A percentile compares a stretch with the other conserved stretches of the same genome.
Conservation (phyloP, 164 flowering plant genomes). For the Liquidambar formosana region DNA sequence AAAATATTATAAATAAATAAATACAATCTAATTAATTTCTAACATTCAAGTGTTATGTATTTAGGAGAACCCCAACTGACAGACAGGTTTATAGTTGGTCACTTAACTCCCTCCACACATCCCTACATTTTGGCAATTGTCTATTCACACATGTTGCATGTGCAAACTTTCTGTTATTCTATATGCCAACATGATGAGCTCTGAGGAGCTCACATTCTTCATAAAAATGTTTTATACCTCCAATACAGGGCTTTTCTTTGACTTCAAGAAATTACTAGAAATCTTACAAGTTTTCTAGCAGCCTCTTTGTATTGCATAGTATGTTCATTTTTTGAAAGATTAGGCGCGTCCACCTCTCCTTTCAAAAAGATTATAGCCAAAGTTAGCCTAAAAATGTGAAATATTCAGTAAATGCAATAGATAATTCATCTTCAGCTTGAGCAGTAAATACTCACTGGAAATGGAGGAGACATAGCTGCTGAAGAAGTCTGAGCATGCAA, state of each 20-base stretch:
- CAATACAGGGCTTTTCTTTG: not conserved
- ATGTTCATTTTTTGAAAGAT: not conserved
- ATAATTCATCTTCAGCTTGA: not conserved
- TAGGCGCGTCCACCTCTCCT: not conserved
- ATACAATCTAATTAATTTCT: too few relatives aligned
- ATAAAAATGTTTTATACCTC: not conserved
- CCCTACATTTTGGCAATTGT: not conserved
- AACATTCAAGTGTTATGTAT: too few relatives aligned
- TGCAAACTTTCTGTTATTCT: not conserved
- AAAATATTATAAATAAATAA: too few relatives aligned
- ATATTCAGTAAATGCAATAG: not conserved
- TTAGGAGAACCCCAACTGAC: too few relatives aligned
- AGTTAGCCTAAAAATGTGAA: not conserved
- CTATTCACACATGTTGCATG: not conserved
- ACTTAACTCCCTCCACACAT: not conserved
- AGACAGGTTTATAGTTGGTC: too few relatives aligned
- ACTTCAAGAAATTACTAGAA: not conserved
- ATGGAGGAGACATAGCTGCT: conserved; percentile 18
- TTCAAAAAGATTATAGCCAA: not conserved
- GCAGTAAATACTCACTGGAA: conserved; percentile 19
- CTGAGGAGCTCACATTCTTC: too few relatives aligned
- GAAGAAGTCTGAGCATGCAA: conserved; percentile 20
- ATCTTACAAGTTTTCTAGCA: not conserved
- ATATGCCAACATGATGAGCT: not conserved
- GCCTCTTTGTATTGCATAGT: not conserved